phyloP scores from a whole-genome alignment of 345 rosid species.

The Theobroma cacao region DNA sequence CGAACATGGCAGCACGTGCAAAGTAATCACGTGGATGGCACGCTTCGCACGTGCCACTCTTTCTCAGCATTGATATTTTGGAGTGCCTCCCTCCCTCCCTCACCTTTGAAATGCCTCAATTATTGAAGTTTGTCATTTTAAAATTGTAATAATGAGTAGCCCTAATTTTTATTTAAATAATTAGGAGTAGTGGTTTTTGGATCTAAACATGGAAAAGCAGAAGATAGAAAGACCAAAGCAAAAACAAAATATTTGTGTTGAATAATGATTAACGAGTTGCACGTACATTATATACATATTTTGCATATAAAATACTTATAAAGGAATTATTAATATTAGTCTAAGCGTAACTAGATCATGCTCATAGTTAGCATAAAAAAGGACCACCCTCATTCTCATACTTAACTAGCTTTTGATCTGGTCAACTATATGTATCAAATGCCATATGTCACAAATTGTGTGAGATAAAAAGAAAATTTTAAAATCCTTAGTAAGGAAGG shows the following conservation, averaged over 20 bases:
- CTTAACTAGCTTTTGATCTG: neutral
- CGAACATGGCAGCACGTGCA: slow-evolving; percentile 6
- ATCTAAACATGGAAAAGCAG: neutral
- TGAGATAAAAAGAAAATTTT: no score
- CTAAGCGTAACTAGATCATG: neutral
- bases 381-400: neutral
- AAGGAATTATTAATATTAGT: neutral
- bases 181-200: neutral
- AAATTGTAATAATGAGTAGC: no score
- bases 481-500: no score
- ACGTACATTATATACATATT: neutral
- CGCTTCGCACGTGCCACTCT: neutral
- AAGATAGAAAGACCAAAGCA: neutral
- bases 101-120: neutral
- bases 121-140: neutral
- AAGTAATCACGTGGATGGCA: neutral
- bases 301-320: neutral
- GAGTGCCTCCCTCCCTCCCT: neutral
- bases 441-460: neutral
- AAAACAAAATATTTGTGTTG: neutral
- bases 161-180: neutral
- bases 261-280: neutral
- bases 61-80: neutral
- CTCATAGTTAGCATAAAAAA: neutral
- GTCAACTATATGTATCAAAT: neutral